Evolutionary conservation across 208 protist genomes (phyloP).

Genomic region (Trypanosoma boissoni): DNA sequence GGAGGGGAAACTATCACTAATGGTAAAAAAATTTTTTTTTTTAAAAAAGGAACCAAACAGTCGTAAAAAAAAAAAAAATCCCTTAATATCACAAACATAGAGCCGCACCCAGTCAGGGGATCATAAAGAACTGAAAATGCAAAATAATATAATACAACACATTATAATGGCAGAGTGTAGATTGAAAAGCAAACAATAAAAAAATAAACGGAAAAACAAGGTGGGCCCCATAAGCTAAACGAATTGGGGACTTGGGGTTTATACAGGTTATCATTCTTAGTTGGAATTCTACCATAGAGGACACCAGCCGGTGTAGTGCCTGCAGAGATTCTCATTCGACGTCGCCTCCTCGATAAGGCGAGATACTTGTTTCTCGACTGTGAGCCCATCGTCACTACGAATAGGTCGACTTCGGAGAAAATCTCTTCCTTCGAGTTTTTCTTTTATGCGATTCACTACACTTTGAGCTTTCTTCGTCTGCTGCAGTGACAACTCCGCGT

Average conservation of each 20-base stretch:
- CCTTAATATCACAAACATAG: background rate
- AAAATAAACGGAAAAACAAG: background rate
- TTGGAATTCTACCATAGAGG: constrained; percentile 98
- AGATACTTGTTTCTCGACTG: constrained; percentile 87
- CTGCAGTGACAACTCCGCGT: constrained; percentile 24
- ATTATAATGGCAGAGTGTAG: background rate
- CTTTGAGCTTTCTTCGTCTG: constrained; percentile 93
- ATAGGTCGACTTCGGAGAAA: constrained; percentile 62
- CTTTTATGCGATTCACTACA: constrained; percentile 96
- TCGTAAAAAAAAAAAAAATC: background rate
- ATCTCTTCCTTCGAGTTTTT: constrained; percentile 98
- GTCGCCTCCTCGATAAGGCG: constrained; percentile 97
- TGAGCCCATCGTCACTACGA: constrained; percentile 51
- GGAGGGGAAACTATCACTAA: background rate
- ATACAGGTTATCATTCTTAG: no score
- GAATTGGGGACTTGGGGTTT: no score
- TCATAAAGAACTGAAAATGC: no score
- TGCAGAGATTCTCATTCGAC: constrained; percentile 98
- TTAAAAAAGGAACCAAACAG: background rate
- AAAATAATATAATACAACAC: no score
- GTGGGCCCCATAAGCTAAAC: no score
- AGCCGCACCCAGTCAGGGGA: background rate
- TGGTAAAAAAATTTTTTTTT: background rate
- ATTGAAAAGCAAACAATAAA: background rate
- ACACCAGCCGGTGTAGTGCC: constrained; percentile 99